These are phyloP conservation scores for Danielia reshetovae DNA, from an alignment of 805 yeast genomes.

Conservation along the genomic window DNA sequence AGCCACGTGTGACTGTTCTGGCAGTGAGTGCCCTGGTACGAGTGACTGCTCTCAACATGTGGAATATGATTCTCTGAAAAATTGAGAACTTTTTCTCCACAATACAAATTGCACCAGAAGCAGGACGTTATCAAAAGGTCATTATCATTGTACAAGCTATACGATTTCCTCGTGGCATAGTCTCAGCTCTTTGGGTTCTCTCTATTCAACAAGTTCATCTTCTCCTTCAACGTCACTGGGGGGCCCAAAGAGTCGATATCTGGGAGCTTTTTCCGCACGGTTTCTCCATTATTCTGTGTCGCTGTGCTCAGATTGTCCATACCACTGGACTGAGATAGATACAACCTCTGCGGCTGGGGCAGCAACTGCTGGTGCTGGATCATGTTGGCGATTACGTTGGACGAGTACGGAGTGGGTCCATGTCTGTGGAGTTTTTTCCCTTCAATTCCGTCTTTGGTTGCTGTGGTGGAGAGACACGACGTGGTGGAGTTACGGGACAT, in stretches of 20 bases:
- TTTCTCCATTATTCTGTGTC: not conserved
- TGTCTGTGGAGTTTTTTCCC: conserved; percentile 53
- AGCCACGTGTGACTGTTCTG: no score
- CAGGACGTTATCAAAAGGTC: no score
- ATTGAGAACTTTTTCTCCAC: not conserved
- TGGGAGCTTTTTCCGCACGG: not conserved
- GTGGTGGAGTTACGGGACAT: conserved; percentile 59
- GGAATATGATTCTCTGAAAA: not conserved
- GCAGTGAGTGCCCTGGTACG: no score
- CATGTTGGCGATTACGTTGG: conserved; percentile 28
- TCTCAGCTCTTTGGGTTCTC: no score
- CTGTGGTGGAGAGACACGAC: conserved; percentile 67
- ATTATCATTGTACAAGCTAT: no score
- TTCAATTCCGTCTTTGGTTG: conserved; percentile 71
- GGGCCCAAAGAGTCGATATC: conserved; percentile 16
- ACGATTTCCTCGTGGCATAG: no score
- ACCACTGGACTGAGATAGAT: no score
- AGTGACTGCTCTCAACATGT: not conserved
- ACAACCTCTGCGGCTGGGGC: not conserved
- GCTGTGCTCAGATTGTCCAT: not conserved
- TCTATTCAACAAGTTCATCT: conserved; percentile 37
- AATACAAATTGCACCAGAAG: no score
- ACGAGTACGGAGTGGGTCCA: conserved; percentile 35
- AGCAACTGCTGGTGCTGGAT: conserved; percentile 12
- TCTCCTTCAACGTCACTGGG: conserved; percentile 43